Percentiles rank a stretch among this genome's conserved stretches.
Evolutionary conservation across 768 basidiomycete genomes (phyloP).

Genomic region (Podaxis sp.): DNA sequence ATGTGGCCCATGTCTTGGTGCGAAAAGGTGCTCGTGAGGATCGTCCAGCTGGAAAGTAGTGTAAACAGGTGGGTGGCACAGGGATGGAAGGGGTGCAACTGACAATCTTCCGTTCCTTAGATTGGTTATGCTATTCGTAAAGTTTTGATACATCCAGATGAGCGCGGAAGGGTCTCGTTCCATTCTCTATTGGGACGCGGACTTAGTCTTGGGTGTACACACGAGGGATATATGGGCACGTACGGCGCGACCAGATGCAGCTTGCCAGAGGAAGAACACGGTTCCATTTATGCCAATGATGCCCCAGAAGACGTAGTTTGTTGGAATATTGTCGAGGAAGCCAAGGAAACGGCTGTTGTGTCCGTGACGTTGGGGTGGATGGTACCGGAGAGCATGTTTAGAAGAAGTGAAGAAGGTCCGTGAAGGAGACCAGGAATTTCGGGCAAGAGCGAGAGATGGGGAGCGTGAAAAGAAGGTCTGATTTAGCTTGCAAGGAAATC

Average conservation of each 20-base stretch:
- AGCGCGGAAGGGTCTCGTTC: slow-evolving; percentile 37
- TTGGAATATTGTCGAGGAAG: slow-evolving; percentile 54
- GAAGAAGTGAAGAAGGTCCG: slow-evolving; percentile 22
- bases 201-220: neutral
- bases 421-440: neutral
- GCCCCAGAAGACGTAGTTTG: slow-evolving; percentile 53
- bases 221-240: slow-evolving; percentile 12
- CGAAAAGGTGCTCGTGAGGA: slow-evolving; percentile 70
- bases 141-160: slow-evolving; percentile 59
- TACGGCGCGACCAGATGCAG: slow-evolving; percentile 34
- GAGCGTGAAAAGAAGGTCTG: too few relatives aligned
- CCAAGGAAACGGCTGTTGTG: slow-evolving; percentile 22
- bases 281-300: slow-evolving; percentile 63
- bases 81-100: slow-evolving; percentile 22
- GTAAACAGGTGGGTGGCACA: neutral
- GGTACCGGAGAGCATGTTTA: slow-evolving; percentile 19
- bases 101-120: slow-evolving; percentile 64
- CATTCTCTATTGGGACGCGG: slow-evolving; percentile 27
- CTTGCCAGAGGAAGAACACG: slow-evolving; percentile 58
- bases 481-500: neutral
- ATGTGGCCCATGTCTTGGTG: slow-evolving; percentile 61
- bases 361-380: slow-evolving; percentile 12
- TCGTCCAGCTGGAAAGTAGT: slow-evolving; percentile 61
- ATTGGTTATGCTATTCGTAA: slow-evolving; percentile 60
- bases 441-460: neutral